Base-by-base conservation (phyloP, 1,139 yeast genomes). In the Debaryomyces sp. region DNA sequence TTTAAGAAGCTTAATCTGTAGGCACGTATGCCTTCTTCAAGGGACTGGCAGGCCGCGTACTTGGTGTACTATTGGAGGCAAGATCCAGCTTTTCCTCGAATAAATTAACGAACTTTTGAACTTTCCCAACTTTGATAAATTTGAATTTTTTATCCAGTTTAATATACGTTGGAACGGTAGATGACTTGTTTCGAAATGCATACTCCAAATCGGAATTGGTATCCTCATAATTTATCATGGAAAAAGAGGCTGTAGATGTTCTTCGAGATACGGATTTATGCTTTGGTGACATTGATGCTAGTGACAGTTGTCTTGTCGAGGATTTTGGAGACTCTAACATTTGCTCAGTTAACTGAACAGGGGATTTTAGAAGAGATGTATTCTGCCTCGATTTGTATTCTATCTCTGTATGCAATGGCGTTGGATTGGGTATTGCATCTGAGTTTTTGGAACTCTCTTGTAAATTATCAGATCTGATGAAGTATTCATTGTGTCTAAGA, bases 51-150 rank as follows among this genome's bases (percentile, higher is more conserved):
- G 49, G 47, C 34, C 53, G 44, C 21, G 53, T 38, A n/a, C 40
- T 15, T 13, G 41, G 24, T 2, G 39, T 23, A 29, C 44, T 43
- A 12, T 44, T 47, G 36, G 48, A 23, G 39, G 54, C 62, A 41
- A 63, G n/a, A 56, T 56, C 43, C 44, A 59, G 61, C 49, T 70
- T 63, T 48, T 76, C 80, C 57, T 76, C 81, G 54, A 76, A 76
- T 55, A 75, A 63, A 56, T 67, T 65, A 21, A 76, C 81, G 56
- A 73, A 75, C 58, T 75, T 75, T 53, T 76, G 80, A 18, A 76
- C 81, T 54, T 76, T 76, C 2, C 81, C 81, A 13, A 76, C 77
- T 56, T 74, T 75, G 50, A 76, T 76, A 52, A 70, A 75, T 55
- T 73, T 74, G 62, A 75, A 76, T 55, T 75, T 75, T 54, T 72